Percentiles rank a stretch among this genome's conserved stretches.
phyloP scores from a whole-genome alignment of 2,329 filamentous ascomycete species.

The Colletotrichum sp. region DNA sequence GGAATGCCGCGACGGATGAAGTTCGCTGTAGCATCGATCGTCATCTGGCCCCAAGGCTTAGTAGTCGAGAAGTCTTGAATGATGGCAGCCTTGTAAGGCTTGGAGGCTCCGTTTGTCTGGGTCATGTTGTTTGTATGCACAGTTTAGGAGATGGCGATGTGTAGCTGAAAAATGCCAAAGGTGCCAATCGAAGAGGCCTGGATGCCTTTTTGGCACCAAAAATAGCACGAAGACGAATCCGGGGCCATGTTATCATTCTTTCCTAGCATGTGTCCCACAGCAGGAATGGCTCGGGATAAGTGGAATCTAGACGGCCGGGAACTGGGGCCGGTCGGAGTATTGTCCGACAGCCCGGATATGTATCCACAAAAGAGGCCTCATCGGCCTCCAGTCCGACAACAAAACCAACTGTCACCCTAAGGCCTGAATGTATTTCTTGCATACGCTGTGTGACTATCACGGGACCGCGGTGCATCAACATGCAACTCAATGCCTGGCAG shows the following conservation, averaged over 20 bases:
- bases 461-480: neutral
- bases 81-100: neutral
- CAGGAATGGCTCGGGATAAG: neutral
- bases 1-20: neutral
- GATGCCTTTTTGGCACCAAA: neutral
- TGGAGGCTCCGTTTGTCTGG: neutral
- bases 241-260: neutral
- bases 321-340: neutral
- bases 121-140: neutral
- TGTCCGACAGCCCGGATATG: neutral
- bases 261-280: neutral
- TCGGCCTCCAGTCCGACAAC: neutral
- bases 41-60: neutral
- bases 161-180: neutral
- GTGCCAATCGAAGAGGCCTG: neutral
- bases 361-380: neutral
- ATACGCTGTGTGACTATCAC: neutral
- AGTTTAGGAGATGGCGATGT: neutral
- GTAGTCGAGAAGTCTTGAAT: neutral
- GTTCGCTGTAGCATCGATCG: neutral
- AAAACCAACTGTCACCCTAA: neutral
- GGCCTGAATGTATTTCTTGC: neutral
- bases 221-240: neutral
- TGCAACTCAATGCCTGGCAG: neutral
- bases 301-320: neutral